phyloP scores from a whole-genome alignment of 345 rosid species.

The Microthlaspi erraticum region DNA sequence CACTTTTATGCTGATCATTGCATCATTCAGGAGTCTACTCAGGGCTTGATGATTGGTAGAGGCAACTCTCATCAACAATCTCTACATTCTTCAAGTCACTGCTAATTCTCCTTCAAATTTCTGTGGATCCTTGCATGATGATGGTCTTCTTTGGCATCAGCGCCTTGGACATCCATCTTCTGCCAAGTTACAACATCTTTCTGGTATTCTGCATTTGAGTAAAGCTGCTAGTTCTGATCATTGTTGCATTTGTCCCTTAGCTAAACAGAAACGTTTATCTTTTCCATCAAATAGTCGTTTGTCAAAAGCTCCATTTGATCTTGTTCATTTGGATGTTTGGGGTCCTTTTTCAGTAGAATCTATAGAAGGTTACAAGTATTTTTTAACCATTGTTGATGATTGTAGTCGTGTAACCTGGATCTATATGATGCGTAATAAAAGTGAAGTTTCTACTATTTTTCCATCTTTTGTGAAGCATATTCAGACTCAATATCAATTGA shows the following conservation, averaged over 20 bases:
- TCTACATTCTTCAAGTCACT: neutral
- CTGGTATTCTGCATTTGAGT: too few relatives aligned
- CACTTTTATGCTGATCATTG: neutral
- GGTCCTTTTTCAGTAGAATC: neutral
- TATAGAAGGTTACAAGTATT: neutral
- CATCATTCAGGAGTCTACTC: neutral
- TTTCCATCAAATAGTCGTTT: neutral
- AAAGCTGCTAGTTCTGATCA: too few relatives aligned
- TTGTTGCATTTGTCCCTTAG: neutral
- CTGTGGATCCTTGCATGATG: neutral
- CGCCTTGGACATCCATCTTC: neutral
- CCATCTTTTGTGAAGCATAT: neutral
- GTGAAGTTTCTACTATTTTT: neutral
- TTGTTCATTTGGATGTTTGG: neutral
- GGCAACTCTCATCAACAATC: neutral
- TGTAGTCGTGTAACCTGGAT: neutral
- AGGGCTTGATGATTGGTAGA: neutral
- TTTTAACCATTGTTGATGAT: too few relatives aligned
- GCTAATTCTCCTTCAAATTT: neutral
- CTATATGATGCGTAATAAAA: neutral
- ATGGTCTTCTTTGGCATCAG: neutral
- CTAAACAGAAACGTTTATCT: neutral
- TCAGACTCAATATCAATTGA: neutral
- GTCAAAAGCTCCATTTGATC: neutral
- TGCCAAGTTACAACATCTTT: neutral